phyloP scores from a whole-genome alignment of 768 basidiomycete species.

The Termitomyces sp. region DNA sequence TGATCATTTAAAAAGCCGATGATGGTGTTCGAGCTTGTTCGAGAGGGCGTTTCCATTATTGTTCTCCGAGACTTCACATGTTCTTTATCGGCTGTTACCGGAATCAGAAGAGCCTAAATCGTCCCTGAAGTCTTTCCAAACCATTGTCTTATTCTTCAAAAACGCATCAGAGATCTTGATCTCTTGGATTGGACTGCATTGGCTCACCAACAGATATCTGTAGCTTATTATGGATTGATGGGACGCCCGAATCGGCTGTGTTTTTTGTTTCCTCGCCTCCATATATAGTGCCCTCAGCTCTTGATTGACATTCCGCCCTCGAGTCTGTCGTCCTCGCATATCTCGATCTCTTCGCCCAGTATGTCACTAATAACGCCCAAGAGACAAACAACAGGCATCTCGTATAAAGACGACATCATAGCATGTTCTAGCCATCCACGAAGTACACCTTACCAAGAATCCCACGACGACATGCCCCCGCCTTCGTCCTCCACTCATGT shows the following conservation, averaged over 20 bases:
- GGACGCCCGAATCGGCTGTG: background rate
- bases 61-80: conserved; percentile 10
- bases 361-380: conserved; percentile 4
- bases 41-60: conserved; percentile 6
- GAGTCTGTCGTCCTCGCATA: background rate
- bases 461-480: conserved; percentile 7
- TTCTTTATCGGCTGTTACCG: conserved; percentile 4
- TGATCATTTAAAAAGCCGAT: background rate
- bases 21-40: background rate
- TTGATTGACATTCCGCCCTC: background rate
- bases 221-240: background rate
- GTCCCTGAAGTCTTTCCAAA: conserved; percentile 1
- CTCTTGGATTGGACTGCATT: background rate
- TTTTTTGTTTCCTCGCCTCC: conserved; percentile 1
- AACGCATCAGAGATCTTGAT: conserved; percentile 5
- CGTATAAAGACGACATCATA: background rate
- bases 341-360: background rate
- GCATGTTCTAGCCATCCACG: conserved; percentile 11
- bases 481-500: conserved; percentile 16
- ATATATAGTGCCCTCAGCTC: conserved; percentile 2
- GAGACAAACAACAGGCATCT: background rate
- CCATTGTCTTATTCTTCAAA: conserved; percentile 11
- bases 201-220: background rate
- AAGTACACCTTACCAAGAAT: background rate
- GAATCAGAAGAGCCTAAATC: background rate